Conservation (phyloP, 768 basidiomycete species). For the Ephemerocybe angulata region DNA sequence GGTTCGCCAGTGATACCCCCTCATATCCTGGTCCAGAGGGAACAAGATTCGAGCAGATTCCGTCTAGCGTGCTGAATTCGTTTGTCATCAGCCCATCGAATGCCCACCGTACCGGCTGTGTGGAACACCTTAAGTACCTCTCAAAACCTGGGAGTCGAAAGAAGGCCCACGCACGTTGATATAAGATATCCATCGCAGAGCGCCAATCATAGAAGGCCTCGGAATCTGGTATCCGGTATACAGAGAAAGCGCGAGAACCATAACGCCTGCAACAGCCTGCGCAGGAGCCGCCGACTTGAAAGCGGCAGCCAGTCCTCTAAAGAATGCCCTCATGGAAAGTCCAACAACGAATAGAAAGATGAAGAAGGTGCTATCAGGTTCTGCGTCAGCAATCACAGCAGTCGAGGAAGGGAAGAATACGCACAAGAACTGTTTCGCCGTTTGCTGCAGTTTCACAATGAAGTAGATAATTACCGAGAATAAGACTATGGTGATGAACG, state of each 20-base stretch:
- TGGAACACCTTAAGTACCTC: not conserved
- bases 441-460: constrained; percentile 51
- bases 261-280: constrained; percentile 52
- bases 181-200: constrained; percentile 63
- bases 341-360: constrained; percentile 56
- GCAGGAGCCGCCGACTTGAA: constrained; percentile 60
- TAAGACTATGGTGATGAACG: constrained; percentile 39
- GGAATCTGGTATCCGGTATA: constrained; percentile 47
- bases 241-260: constrained; percentile 27
- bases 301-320: constrained; percentile 61
- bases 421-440: constrained; percentile 64
- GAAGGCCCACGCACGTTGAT: constrained; percentile 33
- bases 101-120: constrained; percentile 61
- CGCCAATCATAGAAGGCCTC: constrained; percentile 60
- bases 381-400: constrained; percentile 1
- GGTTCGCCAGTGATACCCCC: constrained; percentile 52
- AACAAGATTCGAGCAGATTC: constrained; percentile 54
- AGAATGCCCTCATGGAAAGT: constrained; percentile 71
- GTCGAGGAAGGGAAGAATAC: constrained; percentile 20
- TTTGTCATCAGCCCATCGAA: constrained; percentile 78
- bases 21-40: constrained; percentile 64
- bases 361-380: constrained; percentile 46
- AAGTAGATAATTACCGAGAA: constrained; percentile 59
- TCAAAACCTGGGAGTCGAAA: not conserved
- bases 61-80: constrained; percentile 73